Conservation (phyloP, 805 yeast genomes). For the Komagataella mondaviorum region DNA sequence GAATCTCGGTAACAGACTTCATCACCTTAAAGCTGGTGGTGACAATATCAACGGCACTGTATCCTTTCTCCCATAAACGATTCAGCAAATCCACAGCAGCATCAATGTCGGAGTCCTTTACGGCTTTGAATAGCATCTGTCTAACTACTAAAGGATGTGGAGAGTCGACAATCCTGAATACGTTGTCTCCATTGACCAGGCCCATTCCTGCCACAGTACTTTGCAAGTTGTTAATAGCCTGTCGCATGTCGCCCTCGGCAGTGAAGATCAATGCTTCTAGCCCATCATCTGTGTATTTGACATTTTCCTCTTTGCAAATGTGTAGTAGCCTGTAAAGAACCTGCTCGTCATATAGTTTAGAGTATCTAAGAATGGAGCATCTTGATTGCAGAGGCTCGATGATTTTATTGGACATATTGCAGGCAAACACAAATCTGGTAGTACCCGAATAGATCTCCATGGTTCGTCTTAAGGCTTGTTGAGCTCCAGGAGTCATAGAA, state of each 20-base stretch:
- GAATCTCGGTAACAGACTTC: conserved; percentile 55
- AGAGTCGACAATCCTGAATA: conserved; percentile 88
- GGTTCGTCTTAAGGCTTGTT: conserved; percentile 85
- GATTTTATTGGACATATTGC: conserved; percentile 88
- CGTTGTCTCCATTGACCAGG: conserved; percentile 82
- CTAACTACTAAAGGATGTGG: conserved; percentile 87
- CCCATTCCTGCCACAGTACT: conserved; percentile 92
- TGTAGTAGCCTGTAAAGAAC: conserved; percentile 66
- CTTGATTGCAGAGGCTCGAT: conserved; percentile 95
- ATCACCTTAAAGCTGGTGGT: conserved; percentile 84
- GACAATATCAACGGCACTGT: conserved; percentile 85
- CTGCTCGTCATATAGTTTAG: conserved; percentile 72
- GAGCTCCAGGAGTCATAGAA: conserved; percentile 95
- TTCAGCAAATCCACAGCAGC: conserved; percentile 51
- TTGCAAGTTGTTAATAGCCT: conserved; percentile 88
- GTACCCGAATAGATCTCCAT: conserved; percentile 95
- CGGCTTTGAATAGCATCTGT: conserved; percentile 44
- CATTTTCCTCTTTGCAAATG: conserved; percentile 54
- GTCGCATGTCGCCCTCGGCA: conserved; percentile 98
- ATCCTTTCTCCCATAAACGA: conserved; percentile 78
- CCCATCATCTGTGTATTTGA: conserved; percentile 79
- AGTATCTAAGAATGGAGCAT: conserved; percentile 86
- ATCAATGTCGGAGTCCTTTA: conserved; percentile 34
- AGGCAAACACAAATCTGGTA: conserved; percentile 96
- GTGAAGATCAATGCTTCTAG: conserved; percentile 85